These are phyloP conservation scores for Helicostylum pulchrum DNA, from an alignment of 192 early-diverging fungal species.

Conservation along the genomic window DNA sequence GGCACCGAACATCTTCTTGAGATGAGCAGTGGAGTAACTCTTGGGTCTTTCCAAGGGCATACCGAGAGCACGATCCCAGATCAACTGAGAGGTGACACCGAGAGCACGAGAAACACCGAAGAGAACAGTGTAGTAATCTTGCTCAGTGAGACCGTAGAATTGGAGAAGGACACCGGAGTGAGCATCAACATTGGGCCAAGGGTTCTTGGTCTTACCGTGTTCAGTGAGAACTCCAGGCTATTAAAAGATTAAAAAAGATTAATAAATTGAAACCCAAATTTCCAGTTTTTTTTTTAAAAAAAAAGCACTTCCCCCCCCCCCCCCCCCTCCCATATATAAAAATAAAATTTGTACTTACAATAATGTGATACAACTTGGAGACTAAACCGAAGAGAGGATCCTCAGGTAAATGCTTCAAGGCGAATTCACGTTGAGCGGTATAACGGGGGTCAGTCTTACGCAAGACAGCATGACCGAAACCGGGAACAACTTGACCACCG, in stretches of 20 bases:
- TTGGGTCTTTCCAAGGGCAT: constrained; percentile 92
- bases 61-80: constrained; percentile 97
- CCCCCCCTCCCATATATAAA: neutral
- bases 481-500: constrained; percentile 94
- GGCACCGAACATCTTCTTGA: constrained; percentile 85
- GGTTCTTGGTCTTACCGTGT: constrained; percentile 99
- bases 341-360: constrained; percentile 28
- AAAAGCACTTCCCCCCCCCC: too few species aligned
- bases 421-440: constrained; percentile 97
- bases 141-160: constrained; percentile 94
- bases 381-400: constrained; percentile 97
- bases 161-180: constrained; percentile 97
- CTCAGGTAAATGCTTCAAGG: constrained; percentile 94
- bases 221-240: constrained; percentile 88
- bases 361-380: constrained; percentile 95
- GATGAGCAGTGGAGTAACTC: constrained; percentile 81
- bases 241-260: neutral
- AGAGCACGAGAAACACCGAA: constrained; percentile 98
- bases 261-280: neutral
- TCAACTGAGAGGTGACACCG: constrained; percentile 90
- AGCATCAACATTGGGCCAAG: constrained; percentile 99
- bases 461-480: constrained; percentile 98
- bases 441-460: constrained; percentile 95
- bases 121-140: constrained; percentile 99
- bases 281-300: neutral